These are phyloP conservation scores for Bromus sterilis DNA, from an alignment of 176 grass and related monocot genomes.

Conservation along the genomic window DNA sequence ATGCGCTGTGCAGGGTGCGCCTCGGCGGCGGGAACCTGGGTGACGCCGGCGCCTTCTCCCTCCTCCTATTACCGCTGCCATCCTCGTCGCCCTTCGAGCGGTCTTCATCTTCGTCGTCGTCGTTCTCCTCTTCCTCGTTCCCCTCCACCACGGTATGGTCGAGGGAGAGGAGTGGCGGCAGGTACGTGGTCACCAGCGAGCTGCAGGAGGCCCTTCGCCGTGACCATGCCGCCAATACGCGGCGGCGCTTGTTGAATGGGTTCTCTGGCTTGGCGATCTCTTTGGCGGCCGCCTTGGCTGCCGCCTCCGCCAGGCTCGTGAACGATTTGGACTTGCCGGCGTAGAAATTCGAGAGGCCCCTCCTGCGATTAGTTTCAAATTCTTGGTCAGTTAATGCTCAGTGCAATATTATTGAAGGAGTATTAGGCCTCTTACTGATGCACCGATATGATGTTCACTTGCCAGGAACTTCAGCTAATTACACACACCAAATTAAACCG, in stretches of 20 bases:
- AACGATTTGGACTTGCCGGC: constrained; percentile 85
- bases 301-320: constrained; percentile 52
- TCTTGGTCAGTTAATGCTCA: neutral
- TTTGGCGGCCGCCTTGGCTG: constrained; percentile 33
- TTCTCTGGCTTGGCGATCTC: constrained; percentile 88
- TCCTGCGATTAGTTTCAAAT: constrained; percentile 8
- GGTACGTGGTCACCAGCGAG: constrained; percentile 42
- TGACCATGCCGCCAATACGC: constrained; percentile 43
- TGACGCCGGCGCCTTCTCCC: neutral
- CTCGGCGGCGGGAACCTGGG: constrained; percentile 28
- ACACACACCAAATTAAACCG: neutral
- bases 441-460: neutral
- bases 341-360: constrained; percentile 79
- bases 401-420: neutral
- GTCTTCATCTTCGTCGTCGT: constrained; percentile 27
- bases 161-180: constrained; percentile 41
- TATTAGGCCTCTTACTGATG: neutral
- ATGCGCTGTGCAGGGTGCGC: neutral
- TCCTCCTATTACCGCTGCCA: neutral
- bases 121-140: constrained; percentile 39
- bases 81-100: neutral
- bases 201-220: constrained; percentile 53
- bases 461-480: neutral
- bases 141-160: constrained; percentile 47
- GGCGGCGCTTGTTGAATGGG: constrained; percentile 80